Conservation (phyloP, 75 land plant species). For the Ceratopteris richardii region DNA sequence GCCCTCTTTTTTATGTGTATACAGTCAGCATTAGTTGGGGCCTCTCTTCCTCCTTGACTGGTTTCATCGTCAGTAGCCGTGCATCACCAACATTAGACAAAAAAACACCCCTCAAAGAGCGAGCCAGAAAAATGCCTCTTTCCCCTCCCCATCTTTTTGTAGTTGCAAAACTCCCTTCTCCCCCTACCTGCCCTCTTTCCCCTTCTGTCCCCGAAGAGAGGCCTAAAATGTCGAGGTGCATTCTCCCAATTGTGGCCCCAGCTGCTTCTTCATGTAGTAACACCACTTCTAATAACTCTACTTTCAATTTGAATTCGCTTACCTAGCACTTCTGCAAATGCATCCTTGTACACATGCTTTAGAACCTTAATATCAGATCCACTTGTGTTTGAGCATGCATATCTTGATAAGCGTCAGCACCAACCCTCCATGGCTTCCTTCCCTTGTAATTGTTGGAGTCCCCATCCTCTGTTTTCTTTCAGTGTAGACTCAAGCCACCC, state of each 20-base stretch:
- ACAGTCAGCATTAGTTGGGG: no score
- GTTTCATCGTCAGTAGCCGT: no score
- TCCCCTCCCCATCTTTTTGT: no score
- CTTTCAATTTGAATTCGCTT: neutral
- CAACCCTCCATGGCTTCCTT: constrained; percentile 38
- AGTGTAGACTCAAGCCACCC: constrained; percentile 45
- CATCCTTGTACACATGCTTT: constrained; percentile 10
- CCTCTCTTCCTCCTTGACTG: no score
- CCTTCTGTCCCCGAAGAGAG: constrained; percentile 44
- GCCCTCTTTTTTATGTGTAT: no score
- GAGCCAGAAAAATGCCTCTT: no score
- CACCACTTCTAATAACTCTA: constrained; percentile 11
- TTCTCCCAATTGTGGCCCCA: constrained; percentile 96
- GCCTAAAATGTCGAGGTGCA: constrained; percentile 70
- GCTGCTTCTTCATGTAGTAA: constrained; percentile 55
- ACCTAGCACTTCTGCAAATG: constrained; percentile 14
- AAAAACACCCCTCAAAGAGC: no score
- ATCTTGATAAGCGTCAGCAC: constrained; percentile 10
- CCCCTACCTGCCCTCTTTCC: constrained; percentile 9
- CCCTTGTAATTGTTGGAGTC: constrained; percentile 56
- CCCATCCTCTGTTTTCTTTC: constrained; percentile 43
- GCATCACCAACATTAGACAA: no score
- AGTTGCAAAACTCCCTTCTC: no score
- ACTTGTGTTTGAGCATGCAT: constrained; percentile 33
- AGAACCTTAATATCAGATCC: constrained; percentile 17